These are phyloP conservation scores for Deuterostichococcus epilithicus DNA, from an alignment of 139 green algal genomes.

Conservation along the genomic window DNA sequence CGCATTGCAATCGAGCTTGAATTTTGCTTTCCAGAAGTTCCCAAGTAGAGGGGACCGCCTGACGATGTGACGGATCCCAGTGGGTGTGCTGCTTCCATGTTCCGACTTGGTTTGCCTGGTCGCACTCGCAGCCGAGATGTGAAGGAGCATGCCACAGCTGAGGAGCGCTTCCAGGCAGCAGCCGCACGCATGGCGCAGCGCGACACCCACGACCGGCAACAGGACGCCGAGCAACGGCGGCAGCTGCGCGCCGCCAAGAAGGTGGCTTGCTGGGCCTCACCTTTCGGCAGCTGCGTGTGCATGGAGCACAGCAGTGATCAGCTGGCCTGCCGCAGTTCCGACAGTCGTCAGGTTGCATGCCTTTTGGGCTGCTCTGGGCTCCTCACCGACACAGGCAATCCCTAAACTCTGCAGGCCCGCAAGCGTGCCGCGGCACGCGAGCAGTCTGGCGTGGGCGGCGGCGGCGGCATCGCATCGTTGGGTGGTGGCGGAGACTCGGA, in stretches of 20 bases:
- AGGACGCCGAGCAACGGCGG: conserved; percentile 30
- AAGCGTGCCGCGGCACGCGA: background rate
- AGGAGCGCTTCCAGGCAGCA: conserved; percentile 52
- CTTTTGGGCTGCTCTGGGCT: background rate
- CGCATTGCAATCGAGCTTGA: background rate
- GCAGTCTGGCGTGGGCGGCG: background rate
- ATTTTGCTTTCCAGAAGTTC: background rate
- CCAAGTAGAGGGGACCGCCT: background rate
- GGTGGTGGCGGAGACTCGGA: background rate
- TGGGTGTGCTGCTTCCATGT: too few relatives aligned
- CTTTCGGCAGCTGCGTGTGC: background rate
- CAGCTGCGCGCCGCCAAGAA: conserved; percentile 42
- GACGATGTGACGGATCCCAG: background rate
- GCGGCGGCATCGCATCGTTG: background rate
- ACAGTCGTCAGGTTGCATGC: background rate
- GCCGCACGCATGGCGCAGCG: conserved; percentile 44
- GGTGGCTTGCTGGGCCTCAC: too few relatives aligned
- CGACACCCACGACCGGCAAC: conserved; percentile 33
- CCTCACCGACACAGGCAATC: too few relatives aligned
- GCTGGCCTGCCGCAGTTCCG: background rate
- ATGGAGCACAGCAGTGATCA: conserved; percentile 1
- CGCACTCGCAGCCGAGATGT: conserved; percentile 38
- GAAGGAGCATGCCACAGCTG: conserved; percentile 39
- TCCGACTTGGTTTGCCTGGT: background rate
- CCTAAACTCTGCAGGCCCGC: background rate